Percentiles rank a stretch among this genome's conserved stretches.
Conservation (phyloP, 345 rosid species). For the Citrus trifoliata region DNA sequence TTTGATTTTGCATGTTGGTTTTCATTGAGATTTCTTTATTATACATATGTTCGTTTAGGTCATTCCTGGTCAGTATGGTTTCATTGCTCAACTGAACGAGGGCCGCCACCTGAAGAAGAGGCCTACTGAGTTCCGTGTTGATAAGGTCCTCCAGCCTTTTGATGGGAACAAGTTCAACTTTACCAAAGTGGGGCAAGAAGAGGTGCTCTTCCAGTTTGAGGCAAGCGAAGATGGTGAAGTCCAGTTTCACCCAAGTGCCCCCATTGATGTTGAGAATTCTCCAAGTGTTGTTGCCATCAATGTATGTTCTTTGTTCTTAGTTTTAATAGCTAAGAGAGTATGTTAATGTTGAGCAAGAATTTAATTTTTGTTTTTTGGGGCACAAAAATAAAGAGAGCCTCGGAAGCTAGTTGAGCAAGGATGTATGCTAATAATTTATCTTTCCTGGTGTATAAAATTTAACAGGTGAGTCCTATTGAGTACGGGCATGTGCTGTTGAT, state of each 20-base stretch:
- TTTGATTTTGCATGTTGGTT: neutral
- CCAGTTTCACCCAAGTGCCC: constrained; percentile 62
- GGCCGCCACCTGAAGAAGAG: constrained; percentile 98
- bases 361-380: neutral
- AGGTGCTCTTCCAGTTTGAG: constrained; percentile 90
- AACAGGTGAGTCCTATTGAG: constrained; percentile 96
- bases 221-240: constrained; percentile 66
- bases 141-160: constrained; percentile 88
- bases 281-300: constrained; percentile 95
- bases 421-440: neutral
- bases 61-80: constrained; percentile 79
- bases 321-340: neutral
- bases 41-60: constrained; percentile 41
- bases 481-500: constrained; percentile 93
- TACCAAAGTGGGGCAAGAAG: constrained; percentile 94
- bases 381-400: constrained; percentile 25
- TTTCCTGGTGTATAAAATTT: neutral
- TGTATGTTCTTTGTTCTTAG: constrained; percentile 31
- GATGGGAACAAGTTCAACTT: constrained; percentile 91
- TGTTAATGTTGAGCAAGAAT: neutral
- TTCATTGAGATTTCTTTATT: constrained; percentile 5
- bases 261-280: constrained; percentile 60
- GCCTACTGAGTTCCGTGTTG: constrained; percentile 93
- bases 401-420: neutral
- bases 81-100: constrained; percentile 92